Percentiles rank a stretch among this genome's conserved stretches.
Conservation (phyloP, 73 alveolate species). For the Stentor coeruleus region DNA sequence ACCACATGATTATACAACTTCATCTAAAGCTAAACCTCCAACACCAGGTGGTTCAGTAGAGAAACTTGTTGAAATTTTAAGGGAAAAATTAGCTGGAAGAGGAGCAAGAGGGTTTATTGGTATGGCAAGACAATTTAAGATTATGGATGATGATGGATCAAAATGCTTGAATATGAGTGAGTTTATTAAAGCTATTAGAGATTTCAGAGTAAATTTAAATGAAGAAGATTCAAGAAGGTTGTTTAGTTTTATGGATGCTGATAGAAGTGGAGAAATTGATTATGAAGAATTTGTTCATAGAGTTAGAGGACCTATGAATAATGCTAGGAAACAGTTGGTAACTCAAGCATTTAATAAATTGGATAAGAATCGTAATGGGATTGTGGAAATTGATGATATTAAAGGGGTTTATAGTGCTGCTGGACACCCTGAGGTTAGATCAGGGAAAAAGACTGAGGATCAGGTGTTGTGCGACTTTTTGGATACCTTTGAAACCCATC, state of each 20-base stretch:
- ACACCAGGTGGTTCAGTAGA: slow-evolving; percentile 64
- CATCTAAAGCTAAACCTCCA: not conserved
- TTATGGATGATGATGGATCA: slow-evolving; percentile 31
- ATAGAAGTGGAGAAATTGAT: slow-evolving; percentile 28
- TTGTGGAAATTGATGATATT: slow-evolving; percentile 62
- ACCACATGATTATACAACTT: not conserved
- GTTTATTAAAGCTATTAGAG: slow-evolving; percentile 29
- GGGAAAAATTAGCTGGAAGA: slow-evolving; percentile 40
- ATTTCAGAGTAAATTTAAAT: slow-evolving; percentile 14
- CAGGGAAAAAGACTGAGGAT: slow-evolving; percentile 77
- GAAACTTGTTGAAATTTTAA: slow-evolving; percentile 54
- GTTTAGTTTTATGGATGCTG: slow-evolving; percentile 18
- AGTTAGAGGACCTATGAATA: slow-evolving; percentile 28
- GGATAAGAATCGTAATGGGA: slow-evolving; percentile 66
- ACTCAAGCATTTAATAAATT: slow-evolving; percentile 56
- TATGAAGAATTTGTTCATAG: slow-evolving; percentile 23
- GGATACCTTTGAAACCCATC: slow-evolving; percentile 81
- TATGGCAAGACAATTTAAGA: slow-evolving; percentile 47
- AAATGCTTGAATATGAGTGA: slow-evolving; percentile 24
- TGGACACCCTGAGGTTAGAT: slow-evolving; percentile 70
- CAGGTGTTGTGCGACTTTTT: slow-evolving; percentile 76
- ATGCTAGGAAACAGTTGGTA: slow-evolving; percentile 13
- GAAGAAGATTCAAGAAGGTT: slow-evolving; percentile 23
- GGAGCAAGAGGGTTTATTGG: slow-evolving; percentile 61
- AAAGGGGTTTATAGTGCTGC: slow-evolving; percentile 66